phyloP scores from a whole-genome alignment of 306 rosid species.

The Quercus suber region DNA sequence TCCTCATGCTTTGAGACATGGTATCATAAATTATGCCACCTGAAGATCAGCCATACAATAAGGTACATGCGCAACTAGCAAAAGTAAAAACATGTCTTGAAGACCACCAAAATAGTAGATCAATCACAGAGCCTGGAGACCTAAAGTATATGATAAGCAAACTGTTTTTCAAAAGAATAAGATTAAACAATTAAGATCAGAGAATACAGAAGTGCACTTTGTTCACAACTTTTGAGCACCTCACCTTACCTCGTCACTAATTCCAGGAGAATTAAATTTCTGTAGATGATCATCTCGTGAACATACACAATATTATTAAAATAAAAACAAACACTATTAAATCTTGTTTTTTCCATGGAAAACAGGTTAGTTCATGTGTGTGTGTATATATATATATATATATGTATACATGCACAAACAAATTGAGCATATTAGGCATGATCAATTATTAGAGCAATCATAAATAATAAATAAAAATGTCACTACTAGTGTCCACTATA shows the following conservation, averaged over 20 bases:
- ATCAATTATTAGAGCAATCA: too few species aligned
- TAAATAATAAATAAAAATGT: too few species aligned
- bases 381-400: too few species aligned
- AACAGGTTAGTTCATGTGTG: too few species aligned
- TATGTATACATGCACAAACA: too few species aligned
- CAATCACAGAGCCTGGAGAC: neutral
- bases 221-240: neutral
- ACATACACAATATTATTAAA: too few species aligned
- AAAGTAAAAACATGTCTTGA: neutral
- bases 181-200: neutral
- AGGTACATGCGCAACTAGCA: neutral
- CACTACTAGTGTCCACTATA: too few species aligned
- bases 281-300: neutral
- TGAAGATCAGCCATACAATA: neutral
- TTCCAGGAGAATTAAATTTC: neutral
- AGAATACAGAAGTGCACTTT: neutral
- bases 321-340: too few species aligned
- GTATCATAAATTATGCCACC: neutral
- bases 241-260: neutral
- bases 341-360: too few species aligned
- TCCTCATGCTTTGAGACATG: neutral
- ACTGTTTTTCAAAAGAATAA: neutral
- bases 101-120: neutral
- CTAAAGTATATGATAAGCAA: neutral
- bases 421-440: too few species aligned